Base-by-base conservation (phyloP, 352 stramenopile species). In the Plasmopara halstedii region DNA sequence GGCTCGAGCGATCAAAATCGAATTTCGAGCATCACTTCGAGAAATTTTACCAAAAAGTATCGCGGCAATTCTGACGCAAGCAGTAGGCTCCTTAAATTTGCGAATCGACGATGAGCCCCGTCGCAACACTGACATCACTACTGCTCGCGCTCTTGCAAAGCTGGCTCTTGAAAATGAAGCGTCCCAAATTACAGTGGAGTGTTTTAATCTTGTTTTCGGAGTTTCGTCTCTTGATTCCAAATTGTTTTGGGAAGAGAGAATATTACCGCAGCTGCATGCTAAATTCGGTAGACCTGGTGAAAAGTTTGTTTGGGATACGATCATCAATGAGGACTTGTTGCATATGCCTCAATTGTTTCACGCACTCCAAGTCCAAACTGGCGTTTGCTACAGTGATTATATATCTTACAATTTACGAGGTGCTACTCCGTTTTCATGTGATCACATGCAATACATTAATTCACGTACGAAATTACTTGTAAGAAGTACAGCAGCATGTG, bases 191-290 rank as follows among this genome's bases (percentile, higher is more conserved):
- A 29, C 46, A 2, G 18, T 78, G 2, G 66, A 73, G 14, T 79
- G 87, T 41, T 70, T 84, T 31, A 89, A 85, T 35, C 47, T 87
- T 19, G 46, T 78, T 10, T 48, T 87, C 7, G 68, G 65, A 0
- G 46, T 39, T 3, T 56, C 43, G 0, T 59, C 50, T 20, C 9
- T 19, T 9, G 68, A 79, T 21, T 49, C 61, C 6, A 73, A 48
- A 44, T 0, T 17, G 0, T 80, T 85, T 34, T 85, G 72, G 68
- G 42, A 65, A 13, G 62, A 77, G n/a, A 64, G 58, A 8, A 61
- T 89, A 25, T 14, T 85, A 2, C 70, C 77, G 0, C 70, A 64
- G 6, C 15, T 78, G 2, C 39, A 50, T 2, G 31, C 50, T 20
- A 80, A 79, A 36, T 88, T 86, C 33, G 58, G 60, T 0, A 23